Conservation (phyloP, 257 asterid genomes). For the Solanum chilense region DNA sequence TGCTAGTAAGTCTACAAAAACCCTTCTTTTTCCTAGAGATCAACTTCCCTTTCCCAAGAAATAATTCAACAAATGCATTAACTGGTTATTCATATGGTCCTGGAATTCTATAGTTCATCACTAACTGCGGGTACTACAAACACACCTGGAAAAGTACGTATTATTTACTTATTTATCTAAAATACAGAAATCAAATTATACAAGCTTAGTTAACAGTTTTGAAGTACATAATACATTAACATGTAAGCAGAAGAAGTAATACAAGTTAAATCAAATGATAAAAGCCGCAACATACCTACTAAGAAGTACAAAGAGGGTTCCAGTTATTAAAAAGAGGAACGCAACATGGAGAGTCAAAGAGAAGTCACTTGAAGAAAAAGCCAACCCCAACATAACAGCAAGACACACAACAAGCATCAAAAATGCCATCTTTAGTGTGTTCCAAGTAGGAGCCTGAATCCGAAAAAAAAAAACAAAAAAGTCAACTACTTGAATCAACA, state of each 20-base stretch:
- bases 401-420: conserved; percentile 73
- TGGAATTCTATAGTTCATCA: not conserved
- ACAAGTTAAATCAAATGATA: not conserved
- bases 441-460: conserved; percentile 80
- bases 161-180: not conserved
- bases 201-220: not conserved
- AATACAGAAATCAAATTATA: not conserved
- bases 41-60: not conserved
- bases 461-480: not conserved
- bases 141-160: not conserved
- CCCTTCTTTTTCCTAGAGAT: not conserved
- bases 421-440: conserved; percentile 64
- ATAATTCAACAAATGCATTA: not conserved
- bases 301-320: conserved; percentile 72
- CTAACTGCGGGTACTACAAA: not conserved
- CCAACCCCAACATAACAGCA: conserved; percentile 67
- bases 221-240: not conserved
- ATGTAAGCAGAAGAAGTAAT: not conserved
- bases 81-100: not conserved
- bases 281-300: conserved; percentile 25
- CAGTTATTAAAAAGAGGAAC: conserved; percentile 63
- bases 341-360: conserved; percentile 59
- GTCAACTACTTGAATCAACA: not conserved
- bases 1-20: not conserved
- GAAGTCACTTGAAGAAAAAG: conserved; percentile 71